Base-by-base conservation (phyloP, 2,329 filamentous ascomycete genomes). In the Pestalotiopsis sp. region DNA sequence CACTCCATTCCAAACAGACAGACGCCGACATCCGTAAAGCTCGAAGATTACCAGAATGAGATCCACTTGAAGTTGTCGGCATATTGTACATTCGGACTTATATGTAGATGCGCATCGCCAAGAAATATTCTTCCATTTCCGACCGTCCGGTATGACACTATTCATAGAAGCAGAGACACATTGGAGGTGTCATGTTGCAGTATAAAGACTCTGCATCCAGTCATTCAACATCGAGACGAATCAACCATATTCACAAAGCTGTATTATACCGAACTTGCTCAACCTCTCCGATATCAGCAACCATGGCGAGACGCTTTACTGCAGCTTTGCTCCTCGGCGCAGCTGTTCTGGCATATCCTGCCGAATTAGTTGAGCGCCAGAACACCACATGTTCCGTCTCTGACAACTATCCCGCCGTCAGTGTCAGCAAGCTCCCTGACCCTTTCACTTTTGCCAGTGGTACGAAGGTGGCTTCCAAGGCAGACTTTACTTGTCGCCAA, bases 391-490 rank as follows among this genome's bases (percentile, higher is more conserved):
- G 83, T 76, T 73, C 77, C n/a, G 69, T 78, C 39, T 63, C 74
- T 61, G 71, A 73, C 71, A 79, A 69, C 69, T 80, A 81, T 71
- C 75, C 82, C 11, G 72, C 80, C 25, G 78, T 82, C 68, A 77
- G 76, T 76, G 72, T 73, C 36, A 75, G 77, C 69, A 80, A 81
- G 76, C 79, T 84, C 20, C 81, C 82, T 4, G 83, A 87, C 76
- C 85, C 85, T 41, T 87, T 87, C 77, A 82, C 80, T 36, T 81
- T 80, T 62, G 72, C 79, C 9, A 78, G 78, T 67, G 85, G 85
- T 61, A 75, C 72, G 25, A 81, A 80, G 71, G 80, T 87, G 63
- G 79, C 81, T 6, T 84, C 80, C 69, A 81, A 83, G 75, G 81
- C 76, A 31, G 79, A 85, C 70, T 87, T 82, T 76, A 77, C 80